Conservation (phyloP, 2,329 filamentous ascomycete species). For the Hirsutella rhossiliensis region DNA sequence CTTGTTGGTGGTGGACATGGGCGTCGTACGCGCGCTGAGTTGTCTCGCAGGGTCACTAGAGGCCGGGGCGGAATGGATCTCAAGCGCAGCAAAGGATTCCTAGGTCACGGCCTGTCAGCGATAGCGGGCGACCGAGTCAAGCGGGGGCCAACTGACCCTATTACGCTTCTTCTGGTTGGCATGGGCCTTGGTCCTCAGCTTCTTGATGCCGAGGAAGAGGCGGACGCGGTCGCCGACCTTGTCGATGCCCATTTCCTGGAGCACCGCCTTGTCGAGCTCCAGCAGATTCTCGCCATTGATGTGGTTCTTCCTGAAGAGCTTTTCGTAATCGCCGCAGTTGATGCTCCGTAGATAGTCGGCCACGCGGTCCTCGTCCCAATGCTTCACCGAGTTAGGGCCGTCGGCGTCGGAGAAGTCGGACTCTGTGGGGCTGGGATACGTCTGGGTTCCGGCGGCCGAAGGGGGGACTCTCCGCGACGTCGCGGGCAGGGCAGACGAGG, state of each 20-base stretch:
- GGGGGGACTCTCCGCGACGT: slow-evolving; percentile 29
- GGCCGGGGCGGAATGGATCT: slow-evolving; percentile 41
- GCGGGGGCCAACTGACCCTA: slow-evolving; percentile 45
- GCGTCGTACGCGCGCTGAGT: slow-evolving; percentile 41
- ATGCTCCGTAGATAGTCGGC: slow-evolving; percentile 84
- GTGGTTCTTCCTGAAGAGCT: slow-evolving; percentile 80
- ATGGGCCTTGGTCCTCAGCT: slow-evolving; percentile 64
- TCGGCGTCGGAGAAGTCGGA: slow-evolving; percentile 86
- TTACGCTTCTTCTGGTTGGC: slow-evolving; percentile 74
- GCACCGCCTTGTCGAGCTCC: slow-evolving; percentile 90
- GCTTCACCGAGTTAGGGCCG: slow-evolving; percentile 62
- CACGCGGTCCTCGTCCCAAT: slow-evolving; percentile 86
- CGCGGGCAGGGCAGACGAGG: slow-evolving; percentile 33
- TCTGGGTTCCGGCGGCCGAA: slow-evolving; percentile 37
- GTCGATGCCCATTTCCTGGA: slow-evolving; percentile 97
- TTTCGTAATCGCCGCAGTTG: slow-evolving; percentile 88
- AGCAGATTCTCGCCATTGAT: slow-evolving; percentile 96
- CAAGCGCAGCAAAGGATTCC: slow-evolving; percentile 77
- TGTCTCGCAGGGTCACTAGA: slow-evolving; percentile 35
- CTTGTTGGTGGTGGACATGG: slow-evolving; percentile 31
- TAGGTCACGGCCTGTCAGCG: slow-evolving; percentile 19
- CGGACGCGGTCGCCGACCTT: slow-evolving; percentile 95
- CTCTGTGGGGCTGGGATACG: slow-evolving; percentile 73
- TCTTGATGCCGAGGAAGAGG: slow-evolving; percentile 76
- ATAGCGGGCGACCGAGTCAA: neutral